phyloP scores from a whole-genome alignment of 2,329 filamentous ascomycete genomes.

The Thielaviopsis euricoi region DNA sequence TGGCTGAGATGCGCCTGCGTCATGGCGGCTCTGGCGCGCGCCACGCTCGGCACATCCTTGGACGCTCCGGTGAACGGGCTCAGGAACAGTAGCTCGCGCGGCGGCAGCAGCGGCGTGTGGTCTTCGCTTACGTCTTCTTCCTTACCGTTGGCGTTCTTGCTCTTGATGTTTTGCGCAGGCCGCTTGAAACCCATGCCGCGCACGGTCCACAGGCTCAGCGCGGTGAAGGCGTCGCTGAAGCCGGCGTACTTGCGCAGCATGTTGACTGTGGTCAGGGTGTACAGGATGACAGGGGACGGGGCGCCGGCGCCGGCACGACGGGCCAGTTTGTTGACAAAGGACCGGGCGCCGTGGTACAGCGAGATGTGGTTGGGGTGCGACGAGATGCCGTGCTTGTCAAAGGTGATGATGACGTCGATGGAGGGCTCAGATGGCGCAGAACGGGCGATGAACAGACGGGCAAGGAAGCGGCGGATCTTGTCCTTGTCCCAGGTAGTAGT shows the following conservation, averaged over 20 bases:
- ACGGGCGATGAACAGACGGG: conserved; percentile 56
- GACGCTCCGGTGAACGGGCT: conserved; percentile 46
- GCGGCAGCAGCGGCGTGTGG: too few relatives aligned
- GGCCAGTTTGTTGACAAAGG: conserved; percentile 54
- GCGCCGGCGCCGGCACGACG: conserved; percentile 17
- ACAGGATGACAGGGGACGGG: conserved; percentile 46
- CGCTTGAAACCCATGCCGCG: conserved; percentile 16
- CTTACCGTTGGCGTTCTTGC: conserved; percentile 12
- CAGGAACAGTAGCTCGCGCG: conserved; percentile 50
- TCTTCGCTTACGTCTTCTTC: conserved; percentile 19
- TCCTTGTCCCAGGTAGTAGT: conserved; percentile 55
- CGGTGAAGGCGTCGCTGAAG: conserved; percentile 59
- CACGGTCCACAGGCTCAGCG: conserved; percentile 41
- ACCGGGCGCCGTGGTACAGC: conserved; percentile 63
- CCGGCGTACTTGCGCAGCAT: conserved; percentile 67
- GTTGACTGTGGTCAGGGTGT: conserved; percentile 61
- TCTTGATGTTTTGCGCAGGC: background rate
- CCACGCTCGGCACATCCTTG: conserved; percentile 19
- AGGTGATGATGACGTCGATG: conserved; percentile 78
- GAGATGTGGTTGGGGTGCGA: conserved; percentile 88
- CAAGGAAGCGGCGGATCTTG: conserved; percentile 54
- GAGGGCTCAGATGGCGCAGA: conserved; percentile 21
- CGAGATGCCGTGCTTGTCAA: conserved; percentile 69
- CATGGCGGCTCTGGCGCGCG: conserved; percentile 68
- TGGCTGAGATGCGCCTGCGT: conserved; percentile 79